Evolutionary conservation across 768 basidiomycete genomes (phyloP).

Genomic region (Termitomyces eurrhizus): DNA sequence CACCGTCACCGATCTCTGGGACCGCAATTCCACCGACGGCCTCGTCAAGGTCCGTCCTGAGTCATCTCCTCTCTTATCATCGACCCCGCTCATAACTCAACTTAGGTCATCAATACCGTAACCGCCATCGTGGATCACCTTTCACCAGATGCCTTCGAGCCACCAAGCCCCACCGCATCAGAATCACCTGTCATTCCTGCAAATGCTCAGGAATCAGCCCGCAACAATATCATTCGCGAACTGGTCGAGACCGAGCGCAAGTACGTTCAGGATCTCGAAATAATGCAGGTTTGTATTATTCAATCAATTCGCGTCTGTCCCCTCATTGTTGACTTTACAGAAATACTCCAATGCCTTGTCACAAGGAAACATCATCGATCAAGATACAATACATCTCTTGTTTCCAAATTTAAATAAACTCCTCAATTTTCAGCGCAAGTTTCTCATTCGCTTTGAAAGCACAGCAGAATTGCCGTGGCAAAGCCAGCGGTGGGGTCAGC

Average conservation of each 20-base stretch:
- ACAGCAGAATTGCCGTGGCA: constrained; percentile 80
- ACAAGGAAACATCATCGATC: constrained; percentile 81
- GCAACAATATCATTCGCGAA: constrained; percentile 81
- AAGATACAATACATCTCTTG: constrained; percentile 92
- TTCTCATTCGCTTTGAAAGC: constrained; percentile 85
- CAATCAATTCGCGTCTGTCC: constrained; percentile 6
- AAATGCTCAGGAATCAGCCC: constrained; percentile 60
- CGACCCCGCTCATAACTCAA: constrained; percentile 1
- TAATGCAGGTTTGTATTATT: constrained; percentile 74
- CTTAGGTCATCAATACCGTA: constrained; percentile 85
- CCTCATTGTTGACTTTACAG: constrained; percentile 36
- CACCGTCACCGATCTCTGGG: constrained; percentile 88
- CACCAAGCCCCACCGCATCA: constrained; percentile 45
- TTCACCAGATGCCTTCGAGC: constrained; percentile 64
- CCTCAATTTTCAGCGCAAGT: constrained; percentile 93
- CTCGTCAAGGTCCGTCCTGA: constrained; percentile 77
- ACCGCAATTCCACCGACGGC: constrained; percentile 88
- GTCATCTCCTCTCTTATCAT: constrained; percentile 2
- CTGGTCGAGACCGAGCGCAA: constrained; percentile 94
- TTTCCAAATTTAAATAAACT: constrained; percentile 95
- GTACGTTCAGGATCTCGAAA: constrained; percentile 94
- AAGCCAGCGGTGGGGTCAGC: constrained; percentile 84
- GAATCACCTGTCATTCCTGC: constrained; percentile 40
- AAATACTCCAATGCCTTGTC: constrained; percentile 86
- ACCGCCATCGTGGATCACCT: constrained; percentile 78